Conservation (phyloP, 345 rosid species). For the Raphanus sativus region DNA sequence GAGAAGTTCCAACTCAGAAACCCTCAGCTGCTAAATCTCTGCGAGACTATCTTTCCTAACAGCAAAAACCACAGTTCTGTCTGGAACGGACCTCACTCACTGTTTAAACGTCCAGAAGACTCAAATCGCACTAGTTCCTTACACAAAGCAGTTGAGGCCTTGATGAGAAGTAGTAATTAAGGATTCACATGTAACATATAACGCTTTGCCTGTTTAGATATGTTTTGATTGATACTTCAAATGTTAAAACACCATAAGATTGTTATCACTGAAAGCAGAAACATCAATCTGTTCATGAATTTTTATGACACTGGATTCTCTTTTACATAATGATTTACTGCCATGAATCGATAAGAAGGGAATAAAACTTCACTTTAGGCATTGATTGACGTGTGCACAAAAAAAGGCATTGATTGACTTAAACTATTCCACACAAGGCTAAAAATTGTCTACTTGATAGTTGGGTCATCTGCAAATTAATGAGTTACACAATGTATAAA, state of each 20-base stretch:
- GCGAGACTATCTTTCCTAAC: conserved; percentile 65
- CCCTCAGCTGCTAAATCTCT: conserved; percentile 60
- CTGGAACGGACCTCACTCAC: conserved; percentile 83
- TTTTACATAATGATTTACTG: not conserved
- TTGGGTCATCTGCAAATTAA: too few species aligned
- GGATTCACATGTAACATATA: conserved; percentile 11
- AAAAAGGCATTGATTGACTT: too few species aligned
- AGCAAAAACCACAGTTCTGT: conserved; percentile 43
- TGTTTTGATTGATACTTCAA: not conserved
- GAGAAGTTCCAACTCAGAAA: conserved; percentile 52
- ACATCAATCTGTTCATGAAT: not conserved
- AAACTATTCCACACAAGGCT: not conserved
- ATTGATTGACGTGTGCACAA: too few species aligned
- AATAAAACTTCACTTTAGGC: not conserved
- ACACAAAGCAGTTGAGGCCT: conserved; percentile 47
- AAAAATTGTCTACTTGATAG: too few species aligned
- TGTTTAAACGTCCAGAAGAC: conserved; percentile 39
- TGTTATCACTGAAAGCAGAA: not conserved
- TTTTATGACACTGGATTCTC: not conserved
- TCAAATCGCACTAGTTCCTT: conserved; percentile 38
- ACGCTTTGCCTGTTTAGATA: conserved; percentile 8
- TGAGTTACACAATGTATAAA: too few species aligned
- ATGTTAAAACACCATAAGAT: not conserved
- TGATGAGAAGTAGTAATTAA: conserved; percentile 50
- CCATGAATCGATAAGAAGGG: not conserved